Base-by-base conservation (phyloP, 2,329 filamentous ascomycete genomes). In the Diaporthe velutina region DNA sequence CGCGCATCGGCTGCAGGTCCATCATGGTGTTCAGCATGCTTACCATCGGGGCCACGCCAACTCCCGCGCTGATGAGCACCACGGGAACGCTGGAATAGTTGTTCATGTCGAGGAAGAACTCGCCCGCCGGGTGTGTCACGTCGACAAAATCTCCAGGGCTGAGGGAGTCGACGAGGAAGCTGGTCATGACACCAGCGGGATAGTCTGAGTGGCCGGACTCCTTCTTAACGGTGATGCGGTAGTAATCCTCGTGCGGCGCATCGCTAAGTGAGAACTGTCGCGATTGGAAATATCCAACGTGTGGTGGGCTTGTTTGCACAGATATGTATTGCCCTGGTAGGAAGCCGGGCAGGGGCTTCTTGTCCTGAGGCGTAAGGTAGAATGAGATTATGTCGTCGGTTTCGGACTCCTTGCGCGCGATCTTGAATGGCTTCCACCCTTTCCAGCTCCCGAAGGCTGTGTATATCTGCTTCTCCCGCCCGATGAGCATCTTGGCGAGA, bases 241-340 rank as follows among this genome's bases (percentile, higher is more conserved):
- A 93, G 82, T 92, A 90, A 67, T 90, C 86, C 12, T 87, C 83
- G 2, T 85, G 85, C 2, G 91, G 92, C 67, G 89, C 87, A 77
- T 94, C 92, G 79, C 90, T 93, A 76, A 95, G 87, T 35, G 92
- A 94, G 83, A 95, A 95, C 82, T 95, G 93, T 42, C 93, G 87
- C 25, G 90, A 88, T 82, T 95, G 93, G 77, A 87, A 83, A 80
- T 91, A 89, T 33, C 89, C 88, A 76, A 89, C 85, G 0, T 86
- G 84, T 1, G 90, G 88, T 0, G 93, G 87, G 67, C 88, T 85
- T 10, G 92, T 82, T 67, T 88, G 88, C 61, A 95, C 83, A 0
- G 92, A 93, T 75, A 94, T 88, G 80, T 95, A 95, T 83, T 95
- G 93, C 48, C 94, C 94, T 0, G 93, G 93, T 74, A 89, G 86